phyloP scores from a whole-genome alignment of 768 basidiomycete species.

The Asterophora lycoperdoides region DNA sequence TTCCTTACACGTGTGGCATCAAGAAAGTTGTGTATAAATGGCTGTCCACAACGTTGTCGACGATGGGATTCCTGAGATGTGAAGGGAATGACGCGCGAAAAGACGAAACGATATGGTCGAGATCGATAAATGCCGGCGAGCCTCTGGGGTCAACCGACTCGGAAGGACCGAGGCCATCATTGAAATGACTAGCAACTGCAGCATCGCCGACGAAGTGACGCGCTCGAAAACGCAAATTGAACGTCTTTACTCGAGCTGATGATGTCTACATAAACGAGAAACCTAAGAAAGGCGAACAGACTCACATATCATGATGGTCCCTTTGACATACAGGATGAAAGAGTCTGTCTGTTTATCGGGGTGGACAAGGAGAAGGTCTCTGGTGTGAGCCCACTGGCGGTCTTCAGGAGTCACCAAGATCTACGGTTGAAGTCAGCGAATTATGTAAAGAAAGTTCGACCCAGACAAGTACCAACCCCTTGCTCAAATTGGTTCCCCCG shows the following conservation, averaged over 20 bases:
- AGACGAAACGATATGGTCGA: slow-evolving; percentile 53
- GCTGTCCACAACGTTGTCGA: slow-evolving; percentile 52
- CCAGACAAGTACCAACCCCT: slow-evolving; percentile 41
- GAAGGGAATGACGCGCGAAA: slow-evolving; percentile 58
- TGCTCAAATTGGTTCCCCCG: slow-evolving; percentile 55
- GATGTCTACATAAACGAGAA: background rate
- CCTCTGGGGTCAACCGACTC: slow-evolving; percentile 56
- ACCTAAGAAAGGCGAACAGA: background rate
- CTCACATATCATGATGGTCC: slow-evolving; percentile 58
- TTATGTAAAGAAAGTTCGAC: background rate
- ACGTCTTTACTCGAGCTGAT: slow-evolving; percentile 50
- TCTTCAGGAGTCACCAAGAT: slow-evolving; percentile 44
- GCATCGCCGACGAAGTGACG: slow-evolving; percentile 58
- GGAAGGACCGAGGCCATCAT: slow-evolving; percentile 32
- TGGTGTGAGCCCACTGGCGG: slow-evolving; percentile 65
- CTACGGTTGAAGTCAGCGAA: slow-evolving; percentile 22
- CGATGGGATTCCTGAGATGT: slow-evolving; percentile 52
- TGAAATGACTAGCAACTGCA: slow-evolving; percentile 37
- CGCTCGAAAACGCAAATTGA: slow-evolving; percentile 63
- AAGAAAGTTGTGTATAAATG: slow-evolving; percentile 50
- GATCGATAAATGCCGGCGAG: slow-evolving; percentile 57
- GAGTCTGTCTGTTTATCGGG: slow-evolving; percentile 63
- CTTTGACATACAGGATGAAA: slow-evolving; percentile 69
- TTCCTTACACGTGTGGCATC: slow-evolving; percentile 38
- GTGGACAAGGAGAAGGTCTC: slow-evolving; percentile 56